These are phyloP conservation scores for Coemansia sp. DNA, from an alignment of 192 early-diverging fungal genomes.

Conservation along the genomic window DNA sequence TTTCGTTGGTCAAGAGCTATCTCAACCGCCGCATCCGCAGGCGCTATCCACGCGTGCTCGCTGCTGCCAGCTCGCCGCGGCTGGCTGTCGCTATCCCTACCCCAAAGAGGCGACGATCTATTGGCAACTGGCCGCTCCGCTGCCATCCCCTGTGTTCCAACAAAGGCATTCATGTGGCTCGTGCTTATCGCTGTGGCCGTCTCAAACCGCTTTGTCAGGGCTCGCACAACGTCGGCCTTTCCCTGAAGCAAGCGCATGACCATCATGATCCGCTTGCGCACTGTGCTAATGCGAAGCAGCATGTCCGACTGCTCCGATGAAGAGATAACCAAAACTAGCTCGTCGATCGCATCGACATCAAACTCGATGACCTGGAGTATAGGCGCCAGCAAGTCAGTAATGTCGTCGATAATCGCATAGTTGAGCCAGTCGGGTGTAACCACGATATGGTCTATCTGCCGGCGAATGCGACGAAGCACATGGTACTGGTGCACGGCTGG, in stretches of 20 bases:
- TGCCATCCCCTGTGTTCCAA: not conserved
- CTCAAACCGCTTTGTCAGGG: slow-evolving; percentile 66
- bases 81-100: slow-evolving; percentile 17
- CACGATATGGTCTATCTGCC: slow-evolving; percentile 50
- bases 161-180: slow-evolving; percentile 35
- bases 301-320: slow-evolving; percentile 84
- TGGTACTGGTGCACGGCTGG: slow-evolving; percentile 78
- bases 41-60: slow-evolving; percentile 5
- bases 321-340: slow-evolving; percentile 87
- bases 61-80: slow-evolving; percentile 15
- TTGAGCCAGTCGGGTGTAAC: slow-evolving; percentile 56
- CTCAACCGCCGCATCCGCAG: slow-evolving; percentile 16
- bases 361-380: slow-evolving; percentile 83
- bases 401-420: slow-evolving; percentile 92
- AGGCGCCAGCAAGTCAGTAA: slow-evolving; percentile 89
- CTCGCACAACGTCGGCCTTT: slow-evolving; percentile 73
- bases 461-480: slow-evolving; percentile 63
- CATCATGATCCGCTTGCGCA: slow-evolving; percentile 66
- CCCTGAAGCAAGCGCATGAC: slow-evolving; percentile 66
- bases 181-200: slow-evolving; percentile 45
- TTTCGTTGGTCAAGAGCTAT: slow-evolving; percentile 46
- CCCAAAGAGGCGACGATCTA: not conserved
- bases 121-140: not conserved
- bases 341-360: slow-evolving; percentile 94
- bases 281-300: slow-evolving; percentile 71